These are phyloP conservation scores for Diaporthe sp. DNA, from an alignment of 2,329 filamentous ascomycete species.

Conservation along the genomic window DNA sequence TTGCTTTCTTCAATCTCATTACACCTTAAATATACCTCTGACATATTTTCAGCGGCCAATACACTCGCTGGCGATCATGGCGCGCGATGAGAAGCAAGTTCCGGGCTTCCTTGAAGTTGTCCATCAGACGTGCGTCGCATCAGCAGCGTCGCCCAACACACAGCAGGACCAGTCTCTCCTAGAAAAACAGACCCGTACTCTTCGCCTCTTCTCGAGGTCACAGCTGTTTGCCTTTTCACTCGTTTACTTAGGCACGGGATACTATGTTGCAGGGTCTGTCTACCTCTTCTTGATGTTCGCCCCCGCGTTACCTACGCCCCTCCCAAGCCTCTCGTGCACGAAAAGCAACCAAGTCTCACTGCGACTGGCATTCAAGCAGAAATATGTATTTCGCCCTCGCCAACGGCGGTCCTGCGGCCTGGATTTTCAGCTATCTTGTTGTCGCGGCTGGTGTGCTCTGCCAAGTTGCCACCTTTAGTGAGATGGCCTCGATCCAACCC, in stretches of 20 bases:
- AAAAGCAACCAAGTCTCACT: not conserved
- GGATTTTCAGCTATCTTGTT: conserved; percentile 45
- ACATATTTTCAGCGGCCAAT: not conserved
- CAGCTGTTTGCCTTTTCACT: conserved; percentile 30
- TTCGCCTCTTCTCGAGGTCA: conserved; percentile 20
- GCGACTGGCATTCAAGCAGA: not conserved
- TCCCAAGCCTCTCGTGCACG: too few relatives aligned
- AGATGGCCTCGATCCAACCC: conserved; percentile 52
- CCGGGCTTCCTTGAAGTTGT: not conserved
- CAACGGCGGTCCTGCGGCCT: conserved; percentile 46
- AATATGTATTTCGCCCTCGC: conserved; percentile 41
- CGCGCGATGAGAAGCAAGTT: not conserved
- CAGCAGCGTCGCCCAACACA: not conserved
- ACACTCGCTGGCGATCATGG: not conserved
- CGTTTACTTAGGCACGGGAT: conserved; percentile 23
- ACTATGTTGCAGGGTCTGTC: not conserved
- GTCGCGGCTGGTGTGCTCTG: conserved; percentile 44
- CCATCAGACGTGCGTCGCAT: not conserved
- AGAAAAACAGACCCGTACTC: conserved; percentile 25
- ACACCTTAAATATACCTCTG: not conserved
- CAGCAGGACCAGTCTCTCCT: conserved; percentile 12
- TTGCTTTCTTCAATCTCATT: not conserved
- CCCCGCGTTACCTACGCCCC: not conserved
- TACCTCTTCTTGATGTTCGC: too few relatives aligned
- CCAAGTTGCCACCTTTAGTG: conserved; percentile 48